phyloP scores from a whole-genome alignment of 441 rosid species.

The Biscutella laevigata region DNA sequence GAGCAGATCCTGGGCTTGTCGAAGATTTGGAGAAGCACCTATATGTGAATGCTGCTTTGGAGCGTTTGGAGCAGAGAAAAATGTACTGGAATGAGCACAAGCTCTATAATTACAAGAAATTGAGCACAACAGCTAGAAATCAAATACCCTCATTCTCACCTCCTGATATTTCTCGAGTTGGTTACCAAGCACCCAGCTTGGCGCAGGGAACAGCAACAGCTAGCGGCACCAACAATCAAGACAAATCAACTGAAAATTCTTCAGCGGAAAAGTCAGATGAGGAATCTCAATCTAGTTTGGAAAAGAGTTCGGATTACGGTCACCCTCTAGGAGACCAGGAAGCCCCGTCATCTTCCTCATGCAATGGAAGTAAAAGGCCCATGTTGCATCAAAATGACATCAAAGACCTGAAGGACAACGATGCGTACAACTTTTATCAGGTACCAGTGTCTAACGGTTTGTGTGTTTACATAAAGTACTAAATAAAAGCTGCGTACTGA shows the following conservation, averaged over 20 bases:
- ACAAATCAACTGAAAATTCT: constrained; percentile 22
- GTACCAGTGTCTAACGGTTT: constrained; percentile 30
- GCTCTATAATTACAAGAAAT: constrained; percentile 22
- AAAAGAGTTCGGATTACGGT: constrained; percentile 31
- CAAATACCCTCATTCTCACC: constrained; percentile 19
- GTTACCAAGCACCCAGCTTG: constrained; percentile 18
- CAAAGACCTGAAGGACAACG: constrained; percentile 43
- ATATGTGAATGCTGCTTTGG: constrained; percentile 83
- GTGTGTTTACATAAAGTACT: background rate
- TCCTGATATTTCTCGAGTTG: constrained; percentile 29
- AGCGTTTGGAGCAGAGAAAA: constrained; percentile 68
- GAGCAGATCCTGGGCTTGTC: constrained; percentile 82
- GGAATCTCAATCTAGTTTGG: constrained; percentile 26
- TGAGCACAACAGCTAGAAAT: constrained; percentile 19
- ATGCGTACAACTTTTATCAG: constrained; percentile 80
- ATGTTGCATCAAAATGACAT: constrained; percentile 28
- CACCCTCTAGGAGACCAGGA: constrained; percentile 35
- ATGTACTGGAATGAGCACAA: constrained; percentile 68
- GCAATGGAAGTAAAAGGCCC: constrained; percentile 34
- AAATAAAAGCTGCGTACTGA: background rate
- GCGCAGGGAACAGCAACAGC: constrained; percentile 19
- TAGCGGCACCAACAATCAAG: constrained; percentile 27
- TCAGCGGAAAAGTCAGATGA: constrained; percentile 27
- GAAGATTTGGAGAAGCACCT: constrained; percentile 89
- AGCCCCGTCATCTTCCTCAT: constrained; percentile 29